Conservation (phyloP, 129 eudicot species). For the Cynara cardunculus region DNA sequence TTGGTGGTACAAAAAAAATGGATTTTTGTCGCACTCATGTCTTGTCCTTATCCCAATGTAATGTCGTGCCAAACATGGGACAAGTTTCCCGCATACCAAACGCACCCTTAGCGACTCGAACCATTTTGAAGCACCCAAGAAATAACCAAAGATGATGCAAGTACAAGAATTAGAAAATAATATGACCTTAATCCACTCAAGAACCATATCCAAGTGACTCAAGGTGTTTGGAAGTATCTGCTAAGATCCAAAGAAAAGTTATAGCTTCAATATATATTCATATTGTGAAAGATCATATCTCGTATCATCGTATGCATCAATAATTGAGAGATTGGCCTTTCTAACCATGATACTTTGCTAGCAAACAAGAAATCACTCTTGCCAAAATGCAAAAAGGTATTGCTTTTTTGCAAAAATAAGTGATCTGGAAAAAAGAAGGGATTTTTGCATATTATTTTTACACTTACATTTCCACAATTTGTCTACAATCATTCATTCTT, state of each 20-base stretch:
- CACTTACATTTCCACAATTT: not conserved
- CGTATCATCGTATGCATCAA: no score
- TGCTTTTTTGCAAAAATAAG: not conserved
- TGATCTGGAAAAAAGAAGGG: no score
- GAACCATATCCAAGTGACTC: constrained; percentile 70
- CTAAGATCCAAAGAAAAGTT: constrained; percentile 3
- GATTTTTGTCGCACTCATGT: not conserved
- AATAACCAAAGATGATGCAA: constrained; percentile 2
- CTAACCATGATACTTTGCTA: not conserved
- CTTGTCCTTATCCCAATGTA: not conserved
- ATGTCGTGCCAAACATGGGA: not conserved
- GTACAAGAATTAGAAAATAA: not conserved
- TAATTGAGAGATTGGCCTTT: no score
- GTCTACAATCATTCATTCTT: not conserved
- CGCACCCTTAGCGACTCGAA: not conserved
- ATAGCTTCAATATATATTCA: not conserved
- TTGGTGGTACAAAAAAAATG: not conserved
- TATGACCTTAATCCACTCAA: constrained; percentile 83
- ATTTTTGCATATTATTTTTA: no score
- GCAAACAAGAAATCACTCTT: no score
- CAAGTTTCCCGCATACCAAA: not conserved
- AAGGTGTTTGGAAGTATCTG: constrained; percentile 44
- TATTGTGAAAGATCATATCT: not conserved
- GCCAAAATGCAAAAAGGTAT: no score
- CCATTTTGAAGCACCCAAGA: not conserved